These are phyloP conservation scores for Dryas integrifolia DNA, from an alignment of 331 rosid species.

Conservation along the genomic window DNA sequence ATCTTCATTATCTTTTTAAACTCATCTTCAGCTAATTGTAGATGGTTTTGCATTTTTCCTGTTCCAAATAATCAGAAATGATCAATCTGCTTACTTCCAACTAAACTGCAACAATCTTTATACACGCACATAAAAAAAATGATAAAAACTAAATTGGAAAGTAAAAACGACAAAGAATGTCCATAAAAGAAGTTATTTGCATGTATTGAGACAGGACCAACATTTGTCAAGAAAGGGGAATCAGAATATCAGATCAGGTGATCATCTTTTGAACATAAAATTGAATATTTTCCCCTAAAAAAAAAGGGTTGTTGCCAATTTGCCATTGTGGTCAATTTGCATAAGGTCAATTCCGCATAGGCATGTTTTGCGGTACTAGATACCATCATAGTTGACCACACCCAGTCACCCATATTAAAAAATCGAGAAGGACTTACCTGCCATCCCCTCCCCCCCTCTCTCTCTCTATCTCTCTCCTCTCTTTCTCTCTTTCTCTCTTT, in stretches of 20 bases:
- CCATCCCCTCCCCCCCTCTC: too few relatives aligned
- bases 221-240: not conserved
- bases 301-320: not conserved
- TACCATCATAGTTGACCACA: not conserved
- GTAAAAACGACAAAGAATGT: not conserved
- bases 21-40: slow-evolving; percentile 53
- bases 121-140: not conserved
- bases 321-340: not conserved
- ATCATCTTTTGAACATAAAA: not conserved
- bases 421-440: too few relatives aligned
- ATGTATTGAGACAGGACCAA: not conserved
- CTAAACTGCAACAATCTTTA: not conserved
- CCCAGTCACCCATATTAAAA: not conserved
- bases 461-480: too few relatives aligned
- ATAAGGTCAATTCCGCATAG: slow-evolving; percentile 3
- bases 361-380: not conserved
- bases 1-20: slow-evolving; percentile 57
- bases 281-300: not conserved
- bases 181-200: not conserved
- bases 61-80: slow-evolving; percentile 31
- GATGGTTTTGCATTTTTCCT: slow-evolving; percentile 60
- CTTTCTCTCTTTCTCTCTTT: too few relatives aligned
- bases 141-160: not conserved
- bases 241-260: not conserved
- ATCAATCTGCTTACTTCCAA: not conserved